Base-by-base conservation (phyloP, 805 yeast species). In the Metschnikowia corniflorae region DNA sequence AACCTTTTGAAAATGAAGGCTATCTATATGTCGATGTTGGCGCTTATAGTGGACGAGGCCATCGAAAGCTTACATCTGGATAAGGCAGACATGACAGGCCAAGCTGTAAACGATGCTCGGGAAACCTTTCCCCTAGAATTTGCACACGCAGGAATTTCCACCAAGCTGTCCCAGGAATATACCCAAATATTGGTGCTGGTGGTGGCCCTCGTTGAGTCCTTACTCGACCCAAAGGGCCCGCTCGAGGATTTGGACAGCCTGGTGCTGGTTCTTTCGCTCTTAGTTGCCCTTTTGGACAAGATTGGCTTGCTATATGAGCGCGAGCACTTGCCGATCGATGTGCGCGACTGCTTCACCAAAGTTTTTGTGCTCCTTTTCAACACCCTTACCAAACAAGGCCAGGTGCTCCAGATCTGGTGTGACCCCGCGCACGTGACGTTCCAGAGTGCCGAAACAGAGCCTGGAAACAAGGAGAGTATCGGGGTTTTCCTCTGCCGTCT, bases 21-120 rank as follows among this genome's bases (percentile, higher is more conserved):
- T 3, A 39, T 59, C 0, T 63, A 51, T 35, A 34, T 64, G 27
- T 46, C 57, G 25, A 54, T 66, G 54, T 43, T 63, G 12, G 53
- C 56, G 1, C 31, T 66, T 13, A 49, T 65, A 1, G 48, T 63
- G 3, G 63, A 61, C 29, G 70, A 65, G 35, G 37, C 60, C 2
- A 44, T 62, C 14, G 57, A 53, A 9, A 26, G 41, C 10, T 38
- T 61, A 16, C 37, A 54, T 22, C 27, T n/a, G 22, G 30, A 16
- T 31, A 36, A 33, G 7, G 23, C 44, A 8, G n/a, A n/a, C n/a
- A n/a, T n/a, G n/a, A n/a, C n/a, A n/a, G n/a, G n/a, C n/a, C n/a
- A 39, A 33, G 8, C 20, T 31, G 16, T 35, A 16, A 10, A 35
- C 12, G 46, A 46, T 15, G 61, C 57, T 28, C 42, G 42, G 24